phyloP scores from a whole-genome alignment of 352 stramenopile genomes.

The Pythium catenulatum region DNA sequence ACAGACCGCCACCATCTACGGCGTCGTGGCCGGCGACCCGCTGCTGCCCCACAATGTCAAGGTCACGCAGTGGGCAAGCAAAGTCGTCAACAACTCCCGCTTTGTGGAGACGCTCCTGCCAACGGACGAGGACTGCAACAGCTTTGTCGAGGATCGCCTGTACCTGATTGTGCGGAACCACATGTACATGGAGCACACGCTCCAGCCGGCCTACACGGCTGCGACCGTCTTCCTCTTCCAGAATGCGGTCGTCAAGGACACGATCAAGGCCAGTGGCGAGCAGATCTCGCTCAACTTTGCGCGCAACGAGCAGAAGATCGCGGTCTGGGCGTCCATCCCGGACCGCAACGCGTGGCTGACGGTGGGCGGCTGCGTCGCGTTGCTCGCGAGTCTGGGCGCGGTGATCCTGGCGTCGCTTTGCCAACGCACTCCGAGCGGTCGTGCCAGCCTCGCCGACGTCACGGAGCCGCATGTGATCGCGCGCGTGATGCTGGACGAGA shows the following conservation, averaged over 20 bases:
- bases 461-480: conserved; percentile 28
- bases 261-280: neutral
- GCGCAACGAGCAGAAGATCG: conserved; percentile 2
- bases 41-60: conserved; percentile 30
- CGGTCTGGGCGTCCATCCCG: conserved; percentile 16
- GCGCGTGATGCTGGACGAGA: conserved; percentile 28
- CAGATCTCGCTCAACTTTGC: neutral
- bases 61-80: neutral
- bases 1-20: too few relatives aligned
- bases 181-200: conserved; percentile 30
- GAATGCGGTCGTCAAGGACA: conserved; percentile 9
- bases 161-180: conserved; percentile 28
- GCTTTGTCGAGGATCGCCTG: conserved; percentile 11
- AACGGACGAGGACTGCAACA: neutral
- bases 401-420: neutral
- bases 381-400: neutral
- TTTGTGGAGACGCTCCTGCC: too few relatives aligned
- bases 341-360: conserved; percentile 32
- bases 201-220: conserved; percentile 28
- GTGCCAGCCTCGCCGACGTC: neutral
- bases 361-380: neutral
- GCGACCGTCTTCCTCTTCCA: conserved; percentile 36
- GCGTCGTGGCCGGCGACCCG: conserved; percentile 15
- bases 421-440: neutral
- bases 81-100: neutral